These are phyloP conservation scores for Triadica sebifera DNA, from an alignment of 345 rosid genomes.

Conservation along the genomic window DNA sequence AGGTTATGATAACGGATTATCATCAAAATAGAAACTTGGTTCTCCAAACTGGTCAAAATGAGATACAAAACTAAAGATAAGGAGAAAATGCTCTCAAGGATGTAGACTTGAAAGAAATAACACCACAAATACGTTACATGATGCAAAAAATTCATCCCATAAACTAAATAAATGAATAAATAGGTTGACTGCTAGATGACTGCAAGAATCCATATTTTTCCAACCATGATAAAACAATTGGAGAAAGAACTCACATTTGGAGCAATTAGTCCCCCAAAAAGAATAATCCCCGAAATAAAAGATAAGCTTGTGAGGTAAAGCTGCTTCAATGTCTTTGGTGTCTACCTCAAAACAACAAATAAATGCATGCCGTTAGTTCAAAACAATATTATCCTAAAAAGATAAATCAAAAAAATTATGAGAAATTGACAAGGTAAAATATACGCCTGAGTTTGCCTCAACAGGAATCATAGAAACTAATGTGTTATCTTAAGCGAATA, in stretches of 20 bases:
- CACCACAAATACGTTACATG: not conserved
- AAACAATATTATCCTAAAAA: too few species aligned
- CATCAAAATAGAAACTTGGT: not conserved
- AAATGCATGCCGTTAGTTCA: too few species aligned
- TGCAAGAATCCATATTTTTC: not conserved
- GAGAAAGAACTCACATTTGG: slow-evolving; percentile 59
- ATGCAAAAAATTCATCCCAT: too few species aligned
- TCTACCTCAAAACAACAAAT: slow-evolving; percentile 40
- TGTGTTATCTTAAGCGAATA: slow-evolving; percentile 82
- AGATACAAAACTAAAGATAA: not conserved
- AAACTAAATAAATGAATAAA: too few species aligned
- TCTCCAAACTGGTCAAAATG: not conserved
- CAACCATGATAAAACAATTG: not conserved
- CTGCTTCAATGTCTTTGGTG: slow-evolving; percentile 78
- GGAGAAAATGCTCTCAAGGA: not conserved
- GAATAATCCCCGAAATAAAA: slow-evolving; percentile 62
- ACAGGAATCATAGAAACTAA: slow-evolving; percentile 52
- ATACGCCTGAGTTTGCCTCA: too few species aligned
- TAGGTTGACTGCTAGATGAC: not conserved
- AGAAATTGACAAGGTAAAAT: not conserved
- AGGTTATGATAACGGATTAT: not conserved
- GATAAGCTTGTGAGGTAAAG: slow-evolving; percentile 76
- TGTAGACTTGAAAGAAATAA: not conserved
- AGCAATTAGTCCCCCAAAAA: slow-evolving; percentile 93
- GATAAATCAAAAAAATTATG: not conserved